Base-by-base conservation (phyloP, 495 filamentous ascomycete species). In the Cercophora samala region DNA sequence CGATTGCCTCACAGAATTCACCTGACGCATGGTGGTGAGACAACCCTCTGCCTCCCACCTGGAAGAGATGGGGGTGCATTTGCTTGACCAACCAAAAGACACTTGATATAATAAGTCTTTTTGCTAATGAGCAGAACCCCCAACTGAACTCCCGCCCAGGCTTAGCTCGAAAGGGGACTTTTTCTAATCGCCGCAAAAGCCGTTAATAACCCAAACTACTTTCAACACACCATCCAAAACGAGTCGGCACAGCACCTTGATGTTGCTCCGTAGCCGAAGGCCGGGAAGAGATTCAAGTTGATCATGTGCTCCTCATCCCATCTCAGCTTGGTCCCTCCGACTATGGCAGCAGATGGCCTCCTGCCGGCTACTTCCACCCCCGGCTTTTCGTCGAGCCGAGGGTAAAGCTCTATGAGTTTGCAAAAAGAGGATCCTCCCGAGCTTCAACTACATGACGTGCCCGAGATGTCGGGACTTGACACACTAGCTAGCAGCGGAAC, bases 381-480 rank as follows among this genome's bases (percentile, higher is more conserved):
- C 37, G 37, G 37, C 32, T 70, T 72, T 64, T 69, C 66, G 64
- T 69, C 60, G 68, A 73, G 69, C 71, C 71, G 71, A 73, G 66
- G 66, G 61, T 71, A 73, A 69, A 32, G 42, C 46, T 46, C 37
- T 46, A 46, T 46, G 6, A 18, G 51, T 13, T 4, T 15, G 51
- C 18, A 21, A 63, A 23, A 24, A 26, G 37, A 19, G 37, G 37
- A 46, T 46, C 37, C 37, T 46, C 6, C 37, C 15, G 37, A 46
- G 13, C 37, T 46, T 46, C 37, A 46, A 17, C 9, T 13, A 46
- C 37, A 11, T 46, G 53, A 63, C 52, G 65, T 59, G 29, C 65
- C 64, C 63, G 64, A 69, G 59, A 69, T 69, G 29, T 69, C 60
- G 63, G 67, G 63, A 58, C 56, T 53, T 56, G 53, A 56, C 53